phyloP scores from a whole-genome alignment of 495 filamentous ascomycete species.

The Rusavskia elegans region DNA sequence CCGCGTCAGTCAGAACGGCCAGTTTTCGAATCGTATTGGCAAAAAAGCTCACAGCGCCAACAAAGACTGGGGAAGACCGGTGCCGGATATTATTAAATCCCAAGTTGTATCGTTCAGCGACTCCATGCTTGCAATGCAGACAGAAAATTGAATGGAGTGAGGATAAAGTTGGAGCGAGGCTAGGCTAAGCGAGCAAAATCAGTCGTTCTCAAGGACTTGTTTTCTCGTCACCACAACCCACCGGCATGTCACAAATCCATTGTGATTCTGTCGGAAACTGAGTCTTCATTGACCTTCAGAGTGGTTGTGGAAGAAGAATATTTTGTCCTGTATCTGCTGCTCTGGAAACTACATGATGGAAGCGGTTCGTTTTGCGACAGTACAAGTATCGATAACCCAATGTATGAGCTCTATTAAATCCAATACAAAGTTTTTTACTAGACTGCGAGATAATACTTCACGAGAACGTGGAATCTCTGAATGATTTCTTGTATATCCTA shows the following conservation, averaged over 20 bases:
- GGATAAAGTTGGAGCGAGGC: too few species aligned
- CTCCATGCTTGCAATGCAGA: conserved; percentile 40
- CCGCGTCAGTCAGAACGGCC: conserved; percentile 48
- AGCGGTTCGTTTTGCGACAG: conserved; percentile 52
- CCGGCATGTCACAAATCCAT: conserved; percentile 22
- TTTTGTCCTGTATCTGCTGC: conserved; percentile 90
- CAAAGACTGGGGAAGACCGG: conserved; percentile 77
- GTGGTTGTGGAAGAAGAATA: conserved; percentile 49
- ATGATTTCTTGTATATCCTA: too few species aligned
- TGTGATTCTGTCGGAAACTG: conserved; percentile 17
- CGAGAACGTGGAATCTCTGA: too few species aligned
- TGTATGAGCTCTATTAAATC: too few species aligned
- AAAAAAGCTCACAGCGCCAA: conserved; percentile 66
- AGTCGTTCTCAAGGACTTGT: neutral
- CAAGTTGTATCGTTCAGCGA: conserved; percentile 63
- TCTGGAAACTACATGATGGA: conserved; percentile 66
- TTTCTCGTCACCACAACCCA: conserved; percentile 9
- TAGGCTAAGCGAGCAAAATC: conserved; percentile 1
- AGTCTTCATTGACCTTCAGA: conserved; percentile 57
- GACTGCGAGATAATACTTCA: too few species aligned
- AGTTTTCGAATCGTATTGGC: conserved; percentile 10
- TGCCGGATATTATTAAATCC: conserved; percentile 87
- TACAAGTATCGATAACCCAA: neutral
- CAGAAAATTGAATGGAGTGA: too few species aligned
- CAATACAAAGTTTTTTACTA: too few species aligned